Evolutionary conservation across 1,139 yeast genomes (phyloP).

Genomic region (Candida albicans): DNA sequence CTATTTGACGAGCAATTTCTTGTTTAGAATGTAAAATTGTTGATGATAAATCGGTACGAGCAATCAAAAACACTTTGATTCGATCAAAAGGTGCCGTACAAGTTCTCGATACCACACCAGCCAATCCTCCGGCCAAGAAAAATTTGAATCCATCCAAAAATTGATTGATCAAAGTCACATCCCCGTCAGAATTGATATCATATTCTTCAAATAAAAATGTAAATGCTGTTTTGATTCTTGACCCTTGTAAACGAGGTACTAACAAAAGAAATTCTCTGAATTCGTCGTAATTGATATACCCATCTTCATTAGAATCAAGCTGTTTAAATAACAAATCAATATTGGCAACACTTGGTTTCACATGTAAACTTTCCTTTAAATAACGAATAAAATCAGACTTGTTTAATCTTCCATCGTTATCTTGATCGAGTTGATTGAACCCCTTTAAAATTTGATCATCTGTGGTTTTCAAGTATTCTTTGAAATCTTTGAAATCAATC

Average conservation of each 20-base stretch:
- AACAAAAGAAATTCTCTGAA: constrained; percentile 80
- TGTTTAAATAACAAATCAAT: constrained; percentile 60
- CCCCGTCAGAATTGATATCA: constrained; percentile 88
- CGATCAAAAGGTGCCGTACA: constrained; percentile 97
- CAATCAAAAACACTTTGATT: constrained; percentile 88
- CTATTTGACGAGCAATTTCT: constrained; percentile 46
- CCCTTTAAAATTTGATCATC: constrained; percentile 72
- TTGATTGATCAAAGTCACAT: constrained; percentile 79
- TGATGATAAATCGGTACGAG: constrained; percentile 79
- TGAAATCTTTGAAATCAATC: constrained; percentile 63
- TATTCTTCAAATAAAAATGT: constrained; percentile 75
- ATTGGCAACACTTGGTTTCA: constrained; percentile 53
- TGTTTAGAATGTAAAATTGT: constrained; percentile 61
- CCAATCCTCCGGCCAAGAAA: constrained; percentile 90
- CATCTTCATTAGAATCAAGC: constrained; percentile 62
- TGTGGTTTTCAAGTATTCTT: constrained; percentile 57
- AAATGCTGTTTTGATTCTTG: constrained; percentile 78
- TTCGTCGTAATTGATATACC: constrained; percentile 78
- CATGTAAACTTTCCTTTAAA: constrained; percentile 51
- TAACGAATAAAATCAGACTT: constrained; percentile 67
- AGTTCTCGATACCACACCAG: constrained; percentile 96
- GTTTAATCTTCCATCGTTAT: constrained; percentile 72
- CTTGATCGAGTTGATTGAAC: constrained; percentile 68
- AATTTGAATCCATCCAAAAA: constrained; percentile 83
- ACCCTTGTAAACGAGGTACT: constrained; percentile 73